A percentile compares a stretch with the other conserved stretches of the same genome.
These are phyloP conservation scores for Capsicum baccatum DNA, from an alignment of 257 asterid genomes.

Conservation along the genomic window DNA sequence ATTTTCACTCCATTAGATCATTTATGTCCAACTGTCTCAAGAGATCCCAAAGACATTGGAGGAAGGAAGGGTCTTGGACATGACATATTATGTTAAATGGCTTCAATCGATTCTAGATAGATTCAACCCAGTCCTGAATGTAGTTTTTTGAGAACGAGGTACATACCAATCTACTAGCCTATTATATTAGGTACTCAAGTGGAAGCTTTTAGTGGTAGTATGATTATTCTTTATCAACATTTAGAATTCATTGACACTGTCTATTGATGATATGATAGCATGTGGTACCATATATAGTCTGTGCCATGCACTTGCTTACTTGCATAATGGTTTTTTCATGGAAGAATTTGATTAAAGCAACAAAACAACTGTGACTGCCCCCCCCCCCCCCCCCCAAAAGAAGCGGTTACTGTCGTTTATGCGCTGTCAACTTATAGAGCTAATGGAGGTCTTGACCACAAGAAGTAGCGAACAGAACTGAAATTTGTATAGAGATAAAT, in stretches of 20 bases:
- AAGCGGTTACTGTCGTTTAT: background rate
- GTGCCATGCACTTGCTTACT: background rate
- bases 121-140: conserved; percentile 55
- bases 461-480: background rate
- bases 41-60: conserved; percentile 59
- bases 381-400: background rate
- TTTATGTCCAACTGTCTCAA: conserved; percentile 60
- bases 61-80: conserved; percentile 62
- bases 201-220: background rate
- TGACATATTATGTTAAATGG: conserved; percentile 84
- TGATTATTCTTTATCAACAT: background rate
- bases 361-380: too few species aligned
- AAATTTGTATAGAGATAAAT: background rate
- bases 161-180: background rate
- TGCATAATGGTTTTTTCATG: background rate
- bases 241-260: background rate
- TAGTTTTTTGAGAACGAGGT: conserved; percentile 85
- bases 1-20: conserved; percentile 44
- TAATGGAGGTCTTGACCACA: background rate
- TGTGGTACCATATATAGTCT: background rate
- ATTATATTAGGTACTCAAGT: background rate
- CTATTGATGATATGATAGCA: background rate
- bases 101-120: conserved; percentile 46
- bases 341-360: background rate
- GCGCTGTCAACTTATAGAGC: background rate